phyloP scores from a whole-genome alignment of 306 rosid genomes.

The Abrus pulchellus region DNA sequence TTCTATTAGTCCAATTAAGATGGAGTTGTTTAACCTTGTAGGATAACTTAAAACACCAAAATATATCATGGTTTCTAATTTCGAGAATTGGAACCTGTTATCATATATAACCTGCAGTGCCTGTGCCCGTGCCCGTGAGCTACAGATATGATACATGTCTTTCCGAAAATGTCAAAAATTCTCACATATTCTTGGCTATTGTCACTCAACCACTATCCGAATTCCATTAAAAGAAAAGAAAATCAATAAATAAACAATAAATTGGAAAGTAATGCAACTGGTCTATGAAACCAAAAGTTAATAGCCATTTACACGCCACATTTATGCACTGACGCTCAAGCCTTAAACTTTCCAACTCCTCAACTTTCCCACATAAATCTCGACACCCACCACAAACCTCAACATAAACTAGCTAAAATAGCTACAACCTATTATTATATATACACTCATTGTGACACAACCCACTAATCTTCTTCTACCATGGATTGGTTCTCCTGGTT shows the following conservation, averaged over 20 bases:
- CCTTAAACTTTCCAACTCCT: constrained; percentile 27
- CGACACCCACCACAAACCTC: constrained; percentile 42
- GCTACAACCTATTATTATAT: neutral
- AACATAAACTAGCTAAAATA: neutral
- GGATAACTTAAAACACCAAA: no score
- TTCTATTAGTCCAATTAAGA: no score
- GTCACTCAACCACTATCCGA: constrained; percentile 64
- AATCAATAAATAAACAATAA: neutral
- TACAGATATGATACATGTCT: neutral
- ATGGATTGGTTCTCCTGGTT: constrained; percentile 99
- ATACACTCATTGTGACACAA: neutral
- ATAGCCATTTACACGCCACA: constrained; percentile 49
- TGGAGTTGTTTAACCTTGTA: no score
- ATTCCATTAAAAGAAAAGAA: constrained; percentile 35
- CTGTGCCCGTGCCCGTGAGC: constrained; percentile 6
- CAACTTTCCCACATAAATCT: constrained; percentile 37
- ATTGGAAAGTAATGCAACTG: neutral
- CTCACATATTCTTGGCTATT: constrained; percentile 12
- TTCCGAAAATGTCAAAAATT: neutral
- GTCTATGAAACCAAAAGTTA: constrained; percentile 2
- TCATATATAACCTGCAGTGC: neutral
- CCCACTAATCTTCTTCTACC: constrained; percentile 2
- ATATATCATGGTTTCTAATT: neutral
- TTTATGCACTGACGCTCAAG: constrained; percentile 18
- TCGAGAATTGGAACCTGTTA: neutral